Conservation (phyloP, 2,329 filamentous ascomycete species). For the Exophiala xenobiotica region DNA sequence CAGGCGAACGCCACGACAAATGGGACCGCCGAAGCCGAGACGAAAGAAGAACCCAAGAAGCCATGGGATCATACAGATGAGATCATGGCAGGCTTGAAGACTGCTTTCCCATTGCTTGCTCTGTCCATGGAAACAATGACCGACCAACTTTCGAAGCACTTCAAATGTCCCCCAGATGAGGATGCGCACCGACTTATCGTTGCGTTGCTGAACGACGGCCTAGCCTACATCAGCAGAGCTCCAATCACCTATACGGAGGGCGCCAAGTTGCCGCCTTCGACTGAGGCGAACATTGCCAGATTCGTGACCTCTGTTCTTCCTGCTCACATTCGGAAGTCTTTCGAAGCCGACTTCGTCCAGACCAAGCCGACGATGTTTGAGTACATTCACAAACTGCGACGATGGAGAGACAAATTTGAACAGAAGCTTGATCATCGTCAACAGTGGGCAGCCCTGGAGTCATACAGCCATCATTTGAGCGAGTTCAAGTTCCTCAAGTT, state of each 20-base stretch:
- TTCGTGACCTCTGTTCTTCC: constrained; percentile 97
- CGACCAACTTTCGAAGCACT: constrained; percentile 97
- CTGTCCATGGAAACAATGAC: constrained; percentile 99
- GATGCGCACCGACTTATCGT: constrained; percentile 97
- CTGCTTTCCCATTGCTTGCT: constrained; percentile 90
- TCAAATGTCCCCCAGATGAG: constrained; percentile 97
- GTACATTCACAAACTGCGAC: constrained; percentile 94
- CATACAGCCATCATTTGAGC: constrained; percentile 84
- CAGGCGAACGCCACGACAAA: constrained; percentile 38
- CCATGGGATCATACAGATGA: constrained; percentile 97
- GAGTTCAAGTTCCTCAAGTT: constrained; percentile 98
- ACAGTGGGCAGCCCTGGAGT: constrained; percentile 72
- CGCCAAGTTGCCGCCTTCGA: constrained; percentile 83
- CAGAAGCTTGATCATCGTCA: constrained; percentile 89
- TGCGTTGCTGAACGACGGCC: constrained; percentile 90
- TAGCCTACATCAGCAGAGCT: constrained; percentile 87
- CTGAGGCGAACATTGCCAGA: constrained; percentile 92
- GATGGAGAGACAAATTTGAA: constrained; percentile 96
- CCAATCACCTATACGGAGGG: constrained; percentile 85
- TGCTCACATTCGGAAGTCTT: constrained; percentile 89
- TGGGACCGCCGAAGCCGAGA: constrained; percentile 22
- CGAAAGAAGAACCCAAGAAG: constrained; percentile 59
- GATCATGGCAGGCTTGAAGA: constrained; percentile 92
- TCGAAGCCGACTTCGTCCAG: constrained; percentile 94
- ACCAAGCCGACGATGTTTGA: constrained; percentile 97